Base-by-base conservation (phyloP, 176 grass and related monocot genomes). In the Musa acuminata region DNA sequence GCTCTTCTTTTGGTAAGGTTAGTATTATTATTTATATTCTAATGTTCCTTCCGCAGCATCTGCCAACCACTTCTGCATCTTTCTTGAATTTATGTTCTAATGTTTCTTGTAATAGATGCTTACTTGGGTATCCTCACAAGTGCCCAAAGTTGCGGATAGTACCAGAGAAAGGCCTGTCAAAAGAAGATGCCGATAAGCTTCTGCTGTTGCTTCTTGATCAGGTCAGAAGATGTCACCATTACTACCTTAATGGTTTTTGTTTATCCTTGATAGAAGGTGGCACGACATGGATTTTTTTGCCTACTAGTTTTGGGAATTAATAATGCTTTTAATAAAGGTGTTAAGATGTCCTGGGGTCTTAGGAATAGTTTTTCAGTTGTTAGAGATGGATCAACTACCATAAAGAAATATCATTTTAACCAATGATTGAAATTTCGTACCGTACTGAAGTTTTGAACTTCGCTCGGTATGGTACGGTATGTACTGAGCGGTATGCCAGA, bases 111-210 rank as follows among this genome's bases (percentile, higher is more conserved):
- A 69, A 67, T 76, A 97, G 94, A 85, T 93, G 83, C 64, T 89
- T 88, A 74, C 80, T 90, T 91, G 94, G 90, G 51, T 97, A 97
- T 82, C 94, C 94, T 75, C 86, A 97, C 80, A 97, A 97, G 77
- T 91, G 94, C 63, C 94, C 94, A 35, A 97, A 93, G 84, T 88
- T 97, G 63, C 76, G 85, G 67, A 77, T 97, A 64, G 48, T 79
- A 60, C 82, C 83, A 82, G 87, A 93, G 79, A 87, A 88, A 81
- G 79, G 84, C 53, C 88, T 97, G 72, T 88, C 83, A 66, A 85
- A 90, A 77, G 83, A 88, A 77, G 83, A 97, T 78, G 81, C 77
- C 83, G 79, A 92, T 88, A 64, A 77, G 54, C 80, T 97, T 52
- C 77, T 92, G 73, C 81, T 81, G 8, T 81, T 97, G 87, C 90